These are phyloP conservation scores for Calcarisporium arbuscula DNA, from an alignment of 2,329 filamentous ascomycete genomes.

Conservation along the genomic window DNA sequence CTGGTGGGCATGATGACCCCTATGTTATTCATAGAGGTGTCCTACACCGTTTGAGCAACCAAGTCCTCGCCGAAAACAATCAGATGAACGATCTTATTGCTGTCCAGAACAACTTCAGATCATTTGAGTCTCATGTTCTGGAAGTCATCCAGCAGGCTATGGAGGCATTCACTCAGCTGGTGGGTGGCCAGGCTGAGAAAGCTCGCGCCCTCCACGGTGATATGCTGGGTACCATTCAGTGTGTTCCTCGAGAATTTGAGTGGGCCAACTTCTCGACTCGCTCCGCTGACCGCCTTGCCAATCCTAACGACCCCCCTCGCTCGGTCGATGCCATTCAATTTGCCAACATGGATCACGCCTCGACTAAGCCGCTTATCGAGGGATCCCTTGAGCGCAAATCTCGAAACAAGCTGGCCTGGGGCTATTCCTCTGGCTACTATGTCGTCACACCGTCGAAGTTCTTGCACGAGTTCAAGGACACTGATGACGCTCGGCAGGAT, in stretches of 20 bases:
- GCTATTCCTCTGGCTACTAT: slow-evolving; percentile 78
- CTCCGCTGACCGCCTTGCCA: slow-evolving; percentile 65
- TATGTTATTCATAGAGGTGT: slow-evolving; percentile 82
- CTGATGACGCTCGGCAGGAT: slow-evolving; percentile 65
- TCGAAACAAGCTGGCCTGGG: slow-evolving; percentile 72
- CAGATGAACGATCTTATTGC: slow-evolving; percentile 85
- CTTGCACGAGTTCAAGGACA: slow-evolving; percentile 94
- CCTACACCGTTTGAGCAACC: slow-evolving; percentile 77
- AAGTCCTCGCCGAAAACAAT: slow-evolving; percentile 93
- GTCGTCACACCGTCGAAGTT: slow-evolving; percentile 84
- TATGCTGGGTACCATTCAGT: slow-evolving; percentile 70
- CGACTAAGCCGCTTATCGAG: slow-evolving; percentile 79
- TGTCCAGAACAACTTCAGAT: slow-evolving; percentile 83
- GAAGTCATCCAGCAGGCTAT: slow-evolving; percentile 76
- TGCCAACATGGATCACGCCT: slow-evolving; percentile 78
- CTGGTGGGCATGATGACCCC: slow-evolving; percentile 72
- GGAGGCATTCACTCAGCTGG: slow-evolving; percentile 74
- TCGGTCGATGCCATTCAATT: slow-evolving; percentile 70
- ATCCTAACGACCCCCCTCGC: slow-evolving; percentile 68
- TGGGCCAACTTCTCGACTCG: slow-evolving; percentile 80
- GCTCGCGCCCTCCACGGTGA: slow-evolving; percentile 75
- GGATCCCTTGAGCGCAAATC: slow-evolving; percentile 87
- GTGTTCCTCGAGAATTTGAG: slow-evolving; percentile 78
- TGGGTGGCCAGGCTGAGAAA: slow-evolving; percentile 75
- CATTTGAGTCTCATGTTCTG: slow-evolving; percentile 83